Base-by-base conservation (phyloP, 352 stramenopile species). In the Albugo laibachii region DNA sequence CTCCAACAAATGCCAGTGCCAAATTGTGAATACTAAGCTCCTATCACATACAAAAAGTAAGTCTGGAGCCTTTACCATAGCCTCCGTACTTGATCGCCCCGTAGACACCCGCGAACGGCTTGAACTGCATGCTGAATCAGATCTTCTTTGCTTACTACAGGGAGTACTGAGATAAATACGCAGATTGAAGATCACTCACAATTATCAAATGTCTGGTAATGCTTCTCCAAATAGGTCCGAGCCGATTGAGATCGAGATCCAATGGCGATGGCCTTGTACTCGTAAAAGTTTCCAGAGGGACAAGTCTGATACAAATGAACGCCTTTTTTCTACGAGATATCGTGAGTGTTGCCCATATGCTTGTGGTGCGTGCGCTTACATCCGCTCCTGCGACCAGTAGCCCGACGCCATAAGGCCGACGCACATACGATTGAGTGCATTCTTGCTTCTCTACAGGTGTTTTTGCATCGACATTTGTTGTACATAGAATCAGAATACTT, bases 181-280 rank as follows among this genome's bases (percentile, higher is more conserved):
- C 20, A 19, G 38, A 10, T 3, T 24, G 3, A 24, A 24, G 3
- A 3, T 10, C 15, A 80, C 73, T 50, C 63, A 91, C 78, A 64
- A 55, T 71, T 68, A 21, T 62, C 53, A 58, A 98, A 98, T 41
- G 56, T 85, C 48, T 97, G 81, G 55, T 94, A 95, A 66, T 98
- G 87, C 67, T 98, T 99, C 70, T 99, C 95, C 38, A 99, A 73
- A 66, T 99, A 98, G 50, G 95, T 99, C 59, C 94, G 87, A 36
- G 93, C 94, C 41, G 81, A 95, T 71, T 99, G 95, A 52, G 83
- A 95, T 36, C 95, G 69, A 13, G 94, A 85, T 36, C 95, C 95
- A 75, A 99, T 98, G 51, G 94, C 94, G 41, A 94, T 95, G 31
- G 87, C 94, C 62, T 97, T 94, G 73, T 97, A 98, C 73, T 99